These are phyloP conservation scores for Hansenula anomala DNA, from an alignment of 1,139 yeast species.

Conservation along the genomic window DNA sequence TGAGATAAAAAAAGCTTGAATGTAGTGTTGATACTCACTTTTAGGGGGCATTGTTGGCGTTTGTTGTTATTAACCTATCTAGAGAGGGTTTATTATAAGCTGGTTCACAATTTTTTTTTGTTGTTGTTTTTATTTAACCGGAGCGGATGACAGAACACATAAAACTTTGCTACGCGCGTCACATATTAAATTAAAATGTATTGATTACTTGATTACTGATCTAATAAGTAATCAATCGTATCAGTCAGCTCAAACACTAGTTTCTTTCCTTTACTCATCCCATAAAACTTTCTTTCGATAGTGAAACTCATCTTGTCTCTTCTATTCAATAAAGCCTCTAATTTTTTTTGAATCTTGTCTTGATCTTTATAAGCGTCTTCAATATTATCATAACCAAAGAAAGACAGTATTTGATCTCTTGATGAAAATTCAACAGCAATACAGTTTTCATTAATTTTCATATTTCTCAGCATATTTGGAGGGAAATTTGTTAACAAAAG, in stretches of 20 bases:
- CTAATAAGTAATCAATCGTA: constrained; percentile 8
- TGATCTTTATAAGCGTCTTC: neutral
- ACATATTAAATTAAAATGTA: too few relatives aligned
- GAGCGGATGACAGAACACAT: too few relatives aligned
- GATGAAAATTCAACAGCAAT: constrained; percentile 10
- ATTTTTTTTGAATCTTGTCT: neutral
- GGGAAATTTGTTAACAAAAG: constrained; percentile 12
- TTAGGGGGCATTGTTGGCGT: neutral
- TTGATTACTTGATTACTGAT: too few relatives aligned
- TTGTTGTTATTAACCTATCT: too few relatives aligned
- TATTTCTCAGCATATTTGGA: neutral
- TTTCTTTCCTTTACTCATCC: constrained; percentile 8
- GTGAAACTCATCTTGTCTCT: neutral
- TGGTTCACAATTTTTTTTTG: too few relatives aligned
- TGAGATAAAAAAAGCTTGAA: too few relatives aligned
- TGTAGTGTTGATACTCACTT: too few relatives aligned
- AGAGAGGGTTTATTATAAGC: too few relatives aligned
- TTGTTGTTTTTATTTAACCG: too few relatives aligned
- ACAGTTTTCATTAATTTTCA: constrained; percentile 11
- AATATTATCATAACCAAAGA: constrained; percentile 8
- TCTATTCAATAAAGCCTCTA: constrained; percentile 1
- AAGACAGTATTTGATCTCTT: constrained; percentile 8
- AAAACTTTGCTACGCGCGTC: too few relatives aligned
- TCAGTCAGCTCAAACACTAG: constrained; percentile 10
- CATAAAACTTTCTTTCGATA: neutral